These are phyloP conservation scores for Staphylotrichum tortipilum DNA, from an alignment of 495 filamentous ascomycete species.

Conservation along the genomic window DNA sequence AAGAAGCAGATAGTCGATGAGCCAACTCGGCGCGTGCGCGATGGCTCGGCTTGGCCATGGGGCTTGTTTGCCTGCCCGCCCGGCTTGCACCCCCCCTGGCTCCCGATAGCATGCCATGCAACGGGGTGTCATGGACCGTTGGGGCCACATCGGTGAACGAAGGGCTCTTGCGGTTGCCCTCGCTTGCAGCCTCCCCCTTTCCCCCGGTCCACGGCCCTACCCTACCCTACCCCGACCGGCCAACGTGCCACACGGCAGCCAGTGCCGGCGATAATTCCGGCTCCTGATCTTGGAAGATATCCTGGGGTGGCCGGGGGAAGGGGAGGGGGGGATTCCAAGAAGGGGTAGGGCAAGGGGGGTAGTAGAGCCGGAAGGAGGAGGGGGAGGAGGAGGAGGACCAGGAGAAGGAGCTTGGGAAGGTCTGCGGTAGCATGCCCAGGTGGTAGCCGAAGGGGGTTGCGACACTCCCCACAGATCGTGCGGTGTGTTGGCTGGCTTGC, in stretches of 20 bases:
- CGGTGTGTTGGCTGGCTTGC: neutral
- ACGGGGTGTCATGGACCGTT: neutral
- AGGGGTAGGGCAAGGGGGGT: too few species aligned
- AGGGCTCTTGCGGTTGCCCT: neutral
- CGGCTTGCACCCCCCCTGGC: too few species aligned
- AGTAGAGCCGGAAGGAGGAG: too few species aligned
- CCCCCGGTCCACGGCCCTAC: too few species aligned
- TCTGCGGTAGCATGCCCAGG: neutral
- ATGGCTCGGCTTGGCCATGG: neutral
- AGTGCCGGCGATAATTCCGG: neutral
- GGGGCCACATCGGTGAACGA: neutral
- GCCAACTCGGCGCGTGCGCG: too few species aligned
- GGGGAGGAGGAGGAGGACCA: neutral
- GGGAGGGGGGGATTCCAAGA: too few species aligned
- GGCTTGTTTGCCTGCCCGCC: too few species aligned
- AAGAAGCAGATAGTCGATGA: too few species aligned
- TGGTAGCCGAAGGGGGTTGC: neutral
- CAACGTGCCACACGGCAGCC: neutral
- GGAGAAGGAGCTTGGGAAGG: neutral
- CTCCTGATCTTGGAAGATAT: neutral
- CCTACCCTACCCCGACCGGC: neutral
- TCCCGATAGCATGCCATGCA: neutral
- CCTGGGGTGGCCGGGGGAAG: neutral
- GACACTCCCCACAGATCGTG: constrained; percentile 7
- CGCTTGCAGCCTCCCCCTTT: neutral